phyloP scores from a whole-genome alignment of 176 grass and related monocot species.

The Cenchrus purpureus region DNA sequence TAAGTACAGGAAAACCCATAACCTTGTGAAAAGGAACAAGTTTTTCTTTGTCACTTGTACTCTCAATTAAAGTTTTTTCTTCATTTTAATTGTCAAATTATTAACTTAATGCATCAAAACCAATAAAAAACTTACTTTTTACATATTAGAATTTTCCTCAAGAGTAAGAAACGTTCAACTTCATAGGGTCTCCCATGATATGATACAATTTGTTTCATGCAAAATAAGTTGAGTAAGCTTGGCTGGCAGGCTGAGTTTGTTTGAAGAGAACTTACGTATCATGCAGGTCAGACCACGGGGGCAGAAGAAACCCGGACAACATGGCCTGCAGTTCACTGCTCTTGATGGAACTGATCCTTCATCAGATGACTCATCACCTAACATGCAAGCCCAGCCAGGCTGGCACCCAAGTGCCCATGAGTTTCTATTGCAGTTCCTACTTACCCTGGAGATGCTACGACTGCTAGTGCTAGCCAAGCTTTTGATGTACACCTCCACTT shows the following conservation, averaged over 20 bases:
- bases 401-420: slow-evolving; percentile 67
- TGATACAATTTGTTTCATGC: not conserved
- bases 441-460: slow-evolving; percentile 36
- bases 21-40: slow-evolving; percentile 8
- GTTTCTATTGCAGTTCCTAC: slow-evolving; percentile 59
- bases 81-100: not conserved
- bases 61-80: not conserved
- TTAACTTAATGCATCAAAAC: slow-evolving; percentile 13
- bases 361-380: not conserved
- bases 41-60: not conserved
- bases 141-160: slow-evolving; percentile 1
- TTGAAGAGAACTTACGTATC: slow-evolving; percentile 61
- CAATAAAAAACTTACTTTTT: slow-evolving; percentile 12
- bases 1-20: not conserved
- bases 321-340: slow-evolving; percentile 41
- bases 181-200: not conserved
- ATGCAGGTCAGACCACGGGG: slow-evolving; percentile 72
- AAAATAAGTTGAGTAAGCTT: slow-evolving; percentile 15
- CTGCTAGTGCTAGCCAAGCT: slow-evolving; percentile 41
- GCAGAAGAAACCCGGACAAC: slow-evolving; percentile 73
- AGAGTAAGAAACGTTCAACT: not conserved
- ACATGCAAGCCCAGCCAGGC: slow-evolving; percentile 67
- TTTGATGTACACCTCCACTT: slow-evolving; percentile 40
- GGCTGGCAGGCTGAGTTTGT: not conserved
- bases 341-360: slow-evolving; percentile 34